phyloP scores from a whole-genome alignment of 495 filamentous ascomycete genomes.

The Pyrenula massariospora region DNA sequence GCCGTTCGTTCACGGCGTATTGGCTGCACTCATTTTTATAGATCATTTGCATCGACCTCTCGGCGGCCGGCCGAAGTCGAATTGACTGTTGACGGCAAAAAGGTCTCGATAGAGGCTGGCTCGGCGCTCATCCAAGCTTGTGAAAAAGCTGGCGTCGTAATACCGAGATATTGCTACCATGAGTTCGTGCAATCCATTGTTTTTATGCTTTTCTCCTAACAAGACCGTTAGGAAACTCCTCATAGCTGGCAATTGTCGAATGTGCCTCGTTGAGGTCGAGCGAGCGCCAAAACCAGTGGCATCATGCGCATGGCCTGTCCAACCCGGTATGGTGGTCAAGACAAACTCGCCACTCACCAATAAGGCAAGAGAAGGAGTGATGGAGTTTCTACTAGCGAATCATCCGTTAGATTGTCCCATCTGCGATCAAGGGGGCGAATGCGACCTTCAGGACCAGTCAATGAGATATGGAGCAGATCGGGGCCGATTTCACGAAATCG shows the following conservation, averaged over 20 bases:
- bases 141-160: constrained; percentile 87
- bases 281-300: constrained; percentile 90
- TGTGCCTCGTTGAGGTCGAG: constrained; percentile 98
- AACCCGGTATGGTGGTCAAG: constrained; percentile 97
- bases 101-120: constrained; percentile 83
- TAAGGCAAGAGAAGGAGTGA: constrained; percentile 95
- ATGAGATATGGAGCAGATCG: constrained; percentile 97
- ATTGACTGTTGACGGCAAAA: constrained; percentile 91
- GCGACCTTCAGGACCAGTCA: constrained; percentile 96
- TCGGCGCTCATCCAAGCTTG: constrained; percentile 97
- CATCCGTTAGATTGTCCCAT: constrained; percentile 96
- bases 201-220: too few species aligned
- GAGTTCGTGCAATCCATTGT: too few species aligned
- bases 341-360: constrained; percentile 91
- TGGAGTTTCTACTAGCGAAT: constrained; percentile 96
- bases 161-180: constrained; percentile 98
- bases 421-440: constrained; percentile 97
- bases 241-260: constrained; percentile 99
- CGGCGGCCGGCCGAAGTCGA: constrained; percentile 77
- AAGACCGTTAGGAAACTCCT: constrained; percentile 90
- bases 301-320: constrained; percentile 97
- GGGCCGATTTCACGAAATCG: constrained; percentile 89
- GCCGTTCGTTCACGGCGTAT: constrained; percentile 66
- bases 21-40: constrained; percentile 45
- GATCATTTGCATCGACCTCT: constrained; percentile 64